Evolutionary conservation across 345 rosid species (phyloP), one percentile per base, ranked within the genome.

Genomic region (Angophora floribunda): DNA sequence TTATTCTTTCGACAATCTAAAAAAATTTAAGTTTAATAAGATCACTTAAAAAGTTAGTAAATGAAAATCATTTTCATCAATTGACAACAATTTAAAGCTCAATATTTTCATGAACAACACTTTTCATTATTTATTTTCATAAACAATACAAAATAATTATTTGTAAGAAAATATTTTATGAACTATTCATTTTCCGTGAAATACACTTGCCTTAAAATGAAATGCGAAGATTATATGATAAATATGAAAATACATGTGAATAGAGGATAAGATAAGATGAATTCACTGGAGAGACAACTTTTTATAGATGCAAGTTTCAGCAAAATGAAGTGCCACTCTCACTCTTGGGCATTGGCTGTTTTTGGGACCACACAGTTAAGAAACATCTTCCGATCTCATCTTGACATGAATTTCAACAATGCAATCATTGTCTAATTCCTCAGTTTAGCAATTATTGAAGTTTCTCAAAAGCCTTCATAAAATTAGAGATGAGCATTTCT

Each of bases 381-480:
- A 57, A 24, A 9, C n/a, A 52, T 52, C 53, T 52, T 16, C 53
- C 10, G 19, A 30, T 30, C 79, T 67, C 79, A 15, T 36, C 13
- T 36, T 10, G 47, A 17, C 13, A 17, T 70, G 26, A 70, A 70
- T 70, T 70, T 70, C 47, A 6, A 36, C 80, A 2, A 17, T 19
- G 47, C 80, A 7, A 17, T 1, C 80, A 11, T 9, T 36, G 26
- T 70, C 47, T 19, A 9, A 36, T 19, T 70, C 80, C 26, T 47
- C 2, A 5, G 47, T 32, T 70, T 21, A 6, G 13, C 47, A 9
- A 10, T 9, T 32, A 36, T 47, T 36, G 80, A 36, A 8, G 80
- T 32, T 17, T 2, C 47, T 70, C 17, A 9, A 1, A 1, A 36
- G 47, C 1, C 24, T 0, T 1, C 47, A 2, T 36, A 9, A 8